Base-by-base conservation (phyloP, 1,284 basidiomycete species). In the Ganoderma sp. region DNA sequence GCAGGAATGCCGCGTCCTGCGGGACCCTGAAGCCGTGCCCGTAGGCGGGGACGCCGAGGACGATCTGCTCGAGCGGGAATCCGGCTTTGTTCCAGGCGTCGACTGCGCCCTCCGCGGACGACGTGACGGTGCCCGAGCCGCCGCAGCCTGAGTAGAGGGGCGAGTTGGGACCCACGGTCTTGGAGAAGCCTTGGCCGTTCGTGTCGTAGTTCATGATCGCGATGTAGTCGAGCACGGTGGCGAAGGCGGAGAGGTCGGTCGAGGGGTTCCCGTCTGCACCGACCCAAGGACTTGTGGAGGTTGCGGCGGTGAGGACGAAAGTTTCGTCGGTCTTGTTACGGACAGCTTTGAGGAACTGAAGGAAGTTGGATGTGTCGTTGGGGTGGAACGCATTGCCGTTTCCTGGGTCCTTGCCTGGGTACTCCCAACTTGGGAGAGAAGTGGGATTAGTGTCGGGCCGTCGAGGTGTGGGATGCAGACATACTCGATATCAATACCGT, bases 151-250 rank as follows among this genome's bases (percentile, higher is more conserved):
- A 90, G 66, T 89, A 84, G 39, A 97, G 84, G 17, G 95, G 94
- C 2, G 94, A 90, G 79, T 95, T 94, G n/a, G 95, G 88, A 5
- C 94, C 94, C 17, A 85, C 85, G 41, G 83, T 79, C 6, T 73
- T 67, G 14, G 74, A 71, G 42, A 67, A 73, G 76, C 74, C 75
- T 60, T 84, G 80, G 70, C 89, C 84, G 84, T 85, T 92, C 65
- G 95, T 83, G 77, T 96, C 94, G 81, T 96, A 96, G 81, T 93
- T 94, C 94, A 96, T 97, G 76, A 96, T 84, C 61, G 89, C 82
- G 69, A 97, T 88, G 82, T 89, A 93, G 78, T 97, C 93, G 50
- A 97, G 84, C 25, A 89, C 84, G 50, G 84, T 73, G 10, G 89
- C 89, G 75, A 94, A 97, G 0, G 73, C 85, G 7, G 88, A 87